Evolutionary conservation across 768 basidiomycete species (phyloP).

Genomic region (Ephemerocybe angulata): DNA sequence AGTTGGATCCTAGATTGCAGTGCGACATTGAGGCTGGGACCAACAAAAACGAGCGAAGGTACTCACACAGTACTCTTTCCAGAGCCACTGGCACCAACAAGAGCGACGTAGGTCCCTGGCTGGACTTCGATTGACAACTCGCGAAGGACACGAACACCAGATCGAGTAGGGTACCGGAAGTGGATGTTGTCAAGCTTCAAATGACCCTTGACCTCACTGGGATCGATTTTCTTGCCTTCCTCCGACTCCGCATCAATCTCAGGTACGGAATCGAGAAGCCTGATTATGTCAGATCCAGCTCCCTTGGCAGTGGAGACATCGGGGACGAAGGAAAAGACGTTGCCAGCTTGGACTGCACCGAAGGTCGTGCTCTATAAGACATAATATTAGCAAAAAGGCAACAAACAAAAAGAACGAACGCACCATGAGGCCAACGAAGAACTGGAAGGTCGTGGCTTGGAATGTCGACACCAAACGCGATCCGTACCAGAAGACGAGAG

Average conservation of each 20-base stretch:
- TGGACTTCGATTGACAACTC: conserved; percentile 59
- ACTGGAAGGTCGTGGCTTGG: conserved; percentile 47
- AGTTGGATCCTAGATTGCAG: conserved; percentile 61
- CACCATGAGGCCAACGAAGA: conserved; percentile 76
- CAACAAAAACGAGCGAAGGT: background rate
- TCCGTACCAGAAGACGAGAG: conserved; percentile 72
- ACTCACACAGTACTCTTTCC: conserved; percentile 69
- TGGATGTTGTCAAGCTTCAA: conserved; percentile 68
- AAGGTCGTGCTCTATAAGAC: conserved; percentile 48
- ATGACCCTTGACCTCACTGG: conserved; percentile 35
- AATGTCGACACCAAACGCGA: conserved; percentile 46
- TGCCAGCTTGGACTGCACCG: conserved; percentile 74
- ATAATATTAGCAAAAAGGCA: conserved; percentile 25
- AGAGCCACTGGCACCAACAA: conserved; percentile 68
- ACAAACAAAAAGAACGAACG: conserved; percentile 12
- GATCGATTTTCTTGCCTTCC: conserved; percentile 38
- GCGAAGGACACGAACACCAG: conserved; percentile 68
- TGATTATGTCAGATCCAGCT: conserved; percentile 64
- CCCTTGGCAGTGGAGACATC: conserved; percentile 73
- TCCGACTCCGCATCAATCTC: conserved; percentile 67
- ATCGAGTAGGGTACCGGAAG: conserved; percentile 81
- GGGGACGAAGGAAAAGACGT: conserved; percentile 71
- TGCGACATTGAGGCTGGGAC: conserved; percentile 5
- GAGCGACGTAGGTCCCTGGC: conserved; percentile 66
- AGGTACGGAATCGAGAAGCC: conserved; percentile 60